These are phyloP conservation scores for Sodiomyces alkalinus DNA, from an alignment of 2,329 filamentous ascomycete genomes.

Conservation along the genomic window DNA sequence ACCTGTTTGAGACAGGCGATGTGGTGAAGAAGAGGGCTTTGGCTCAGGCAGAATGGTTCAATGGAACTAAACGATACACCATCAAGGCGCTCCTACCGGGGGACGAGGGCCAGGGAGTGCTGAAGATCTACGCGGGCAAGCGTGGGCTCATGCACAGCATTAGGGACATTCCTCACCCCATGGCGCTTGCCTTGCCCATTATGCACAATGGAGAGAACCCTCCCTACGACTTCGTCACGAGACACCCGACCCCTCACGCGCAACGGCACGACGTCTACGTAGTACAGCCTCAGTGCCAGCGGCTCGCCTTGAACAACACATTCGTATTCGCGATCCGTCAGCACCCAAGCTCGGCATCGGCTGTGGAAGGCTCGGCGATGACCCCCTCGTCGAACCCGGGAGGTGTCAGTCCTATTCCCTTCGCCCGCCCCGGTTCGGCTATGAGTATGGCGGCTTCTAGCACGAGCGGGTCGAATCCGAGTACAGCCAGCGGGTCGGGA, in stretches of 20 bases:
- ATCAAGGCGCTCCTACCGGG: constrained; percentile 84
- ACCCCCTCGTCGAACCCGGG: constrained; percentile 32
- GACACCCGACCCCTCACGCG: constrained; percentile 95
- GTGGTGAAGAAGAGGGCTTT: constrained; percentile 72
- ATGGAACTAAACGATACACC: constrained; percentile 77
- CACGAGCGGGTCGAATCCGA: constrained; percentile 41
- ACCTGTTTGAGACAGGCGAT: constrained; percentile 86
- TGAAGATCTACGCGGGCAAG: constrained; percentile 90
- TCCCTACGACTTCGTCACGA: constrained; percentile 78
- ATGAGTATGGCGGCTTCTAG: constrained; percentile 49
- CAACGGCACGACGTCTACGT: constrained; percentile 95
- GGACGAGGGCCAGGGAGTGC: constrained; percentile 73
- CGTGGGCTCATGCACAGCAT: constrained; percentile 94
- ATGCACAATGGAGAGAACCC: constrained; percentile 87
- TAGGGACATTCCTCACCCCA: constrained; percentile 84
- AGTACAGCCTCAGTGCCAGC: constrained; percentile 83
- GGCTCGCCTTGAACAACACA: constrained; percentile 85
- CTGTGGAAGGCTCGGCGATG: constrained; percentile 17
- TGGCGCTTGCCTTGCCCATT: constrained; percentile 82
- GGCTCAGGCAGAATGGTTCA: constrained; percentile 82
- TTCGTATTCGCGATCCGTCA: constrained; percentile 95
- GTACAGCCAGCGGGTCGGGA: constrained; percentile 33
- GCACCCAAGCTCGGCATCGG: constrained; percentile 50
- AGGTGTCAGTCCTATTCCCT: constrained; percentile 42
- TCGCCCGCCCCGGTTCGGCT: constrained; percentile 43